These are phyloP conservation scores for Opeltia flavorubescens DNA, from an alignment of 495 filamentous ascomycete species.

Conservation along the genomic window DNA sequence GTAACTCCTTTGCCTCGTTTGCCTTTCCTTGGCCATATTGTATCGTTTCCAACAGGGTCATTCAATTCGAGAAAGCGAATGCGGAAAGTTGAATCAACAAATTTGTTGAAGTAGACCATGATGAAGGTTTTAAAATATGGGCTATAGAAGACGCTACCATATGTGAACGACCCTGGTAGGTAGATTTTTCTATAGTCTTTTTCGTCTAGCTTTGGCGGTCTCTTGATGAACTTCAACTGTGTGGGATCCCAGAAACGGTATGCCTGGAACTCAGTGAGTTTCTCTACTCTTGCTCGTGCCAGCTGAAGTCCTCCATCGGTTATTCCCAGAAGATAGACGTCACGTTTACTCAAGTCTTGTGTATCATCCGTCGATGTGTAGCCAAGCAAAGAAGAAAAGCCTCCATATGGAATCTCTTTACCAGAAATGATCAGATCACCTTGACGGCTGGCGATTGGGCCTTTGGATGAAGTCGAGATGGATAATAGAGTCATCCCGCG, in stretches of 20 bases:
- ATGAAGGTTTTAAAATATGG: conserved; percentile 21
- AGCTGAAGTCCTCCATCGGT: conserved; percentile 13
- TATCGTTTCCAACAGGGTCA: conserved; percentile 7
- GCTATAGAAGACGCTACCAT: conserved; percentile 21
- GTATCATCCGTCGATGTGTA: conserved; percentile 6
- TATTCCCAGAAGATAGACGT: conserved; percentile 16
- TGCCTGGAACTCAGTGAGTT: conserved; percentile 9
- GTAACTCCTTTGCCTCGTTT: conserved; percentile 14
- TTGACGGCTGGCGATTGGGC: conserved; percentile 14
- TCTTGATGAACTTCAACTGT: conserved; percentile 9
- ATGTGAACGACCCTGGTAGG: conserved; percentile 19
- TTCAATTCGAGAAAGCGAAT: conserved; percentile 17
- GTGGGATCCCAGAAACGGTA: conserved; percentile 14
- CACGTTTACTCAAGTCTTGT: conserved; percentile 8
- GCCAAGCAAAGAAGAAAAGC: conserved; percentile 15
- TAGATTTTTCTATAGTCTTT: conserved; percentile 11
- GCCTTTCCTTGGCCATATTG: conserved; percentile 12
- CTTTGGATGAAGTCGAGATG: conserved; percentile 11
- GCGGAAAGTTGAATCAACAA: conserved; percentile 21
- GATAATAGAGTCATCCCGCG: conserved; percentile 18
- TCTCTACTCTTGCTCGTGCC: conserved; percentile 14
- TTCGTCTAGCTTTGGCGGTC: conserved; percentile 5
- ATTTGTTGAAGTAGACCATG: conserved; percentile 21
- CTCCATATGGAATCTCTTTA: conserved; percentile 15
- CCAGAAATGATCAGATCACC: conserved; percentile 17